Evolutionary conservation across 1,284 basidiomycete genomes (phyloP), one percentile per base, ranked within the genome.

Genomic region (Leucoagaricus sp.): DNA sequence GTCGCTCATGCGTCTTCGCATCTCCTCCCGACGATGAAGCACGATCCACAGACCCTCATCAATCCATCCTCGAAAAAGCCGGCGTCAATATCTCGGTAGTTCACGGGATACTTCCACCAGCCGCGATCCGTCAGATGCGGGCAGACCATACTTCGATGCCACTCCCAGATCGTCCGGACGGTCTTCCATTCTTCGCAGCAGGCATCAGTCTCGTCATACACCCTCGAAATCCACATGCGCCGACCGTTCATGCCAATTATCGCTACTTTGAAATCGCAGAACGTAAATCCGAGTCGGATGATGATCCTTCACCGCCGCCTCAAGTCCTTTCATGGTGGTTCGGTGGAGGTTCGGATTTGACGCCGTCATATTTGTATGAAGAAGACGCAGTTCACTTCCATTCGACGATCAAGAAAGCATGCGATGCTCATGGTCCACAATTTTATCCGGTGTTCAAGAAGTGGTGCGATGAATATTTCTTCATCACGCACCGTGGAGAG

Each of bases 381-480:
- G 89, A 91, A 59, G 96, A 99, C 69, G 93, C 87, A 2, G 68
- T 72, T 23, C 93, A 96, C 69, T 99, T 98, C 77, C 97, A 99
- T 76, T 61, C 69, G 33, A 89, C 86, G 1, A 75, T 96, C 65
- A 92, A 94, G 71, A 69, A 71, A 2, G 90, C 91, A 0, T 96
- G 93, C 70, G 89, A 91, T 65, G 70, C 76, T 40, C 87, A 95
- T 70, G 86, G 92, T 46, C 59, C 76, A 2, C 75, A 77, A 26
- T 82, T 96, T 59, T 94, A 94, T 75, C 83, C 85, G 3, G 74
- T 79, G 1, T 95, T 96, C 83, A 99, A 99, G 72, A 82, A 83
- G 64, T 98, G 95, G 94, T 98, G 96, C 77, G 97, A 99, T 75
- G 87, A 93, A 69, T 99, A 99, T 78, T 99, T 99, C 73, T 89